Conservation (phyloP, 2,329 filamentous ascomycete species). For the Aureobasidium sp. region DNA sequence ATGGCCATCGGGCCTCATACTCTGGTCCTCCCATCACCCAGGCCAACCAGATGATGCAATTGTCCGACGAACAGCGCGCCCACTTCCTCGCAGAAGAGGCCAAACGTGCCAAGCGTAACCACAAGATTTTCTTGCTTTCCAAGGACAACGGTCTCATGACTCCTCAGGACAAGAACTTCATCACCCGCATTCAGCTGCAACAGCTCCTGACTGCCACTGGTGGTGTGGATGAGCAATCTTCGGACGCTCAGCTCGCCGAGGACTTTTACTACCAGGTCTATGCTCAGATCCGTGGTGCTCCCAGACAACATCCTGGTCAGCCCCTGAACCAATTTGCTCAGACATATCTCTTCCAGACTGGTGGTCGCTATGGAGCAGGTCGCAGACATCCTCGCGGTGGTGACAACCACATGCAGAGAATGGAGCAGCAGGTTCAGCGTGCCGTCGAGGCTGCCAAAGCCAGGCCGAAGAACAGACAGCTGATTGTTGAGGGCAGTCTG, state of each 20-base stretch:
- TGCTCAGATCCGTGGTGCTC: conserved; percentile 83
- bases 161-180: conserved; percentile 98
- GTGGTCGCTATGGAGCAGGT: conserved; percentile 63
- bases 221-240: conserved; percentile 69
- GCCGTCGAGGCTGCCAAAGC: conserved; percentile 96
- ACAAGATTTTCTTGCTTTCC: conserved; percentile 91
- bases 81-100: conserved; percentile 85
- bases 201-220: conserved; percentile 90
- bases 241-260: conserved; percentile 74
- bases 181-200: conserved; percentile 93
- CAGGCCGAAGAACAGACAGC: conserved; percentile 93
- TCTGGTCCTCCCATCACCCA: conserved; percentile 51
- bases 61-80: conserved; percentile 77
- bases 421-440: conserved; percentile 97
- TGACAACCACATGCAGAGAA: conserved; percentile 95
- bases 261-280: conserved; percentile 99
- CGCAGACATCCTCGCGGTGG: conserved; percentile 71
- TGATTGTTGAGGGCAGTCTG: conserved; percentile 90
- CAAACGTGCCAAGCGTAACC: conserved; percentile 90
- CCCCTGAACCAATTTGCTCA: conserved; percentile 94
- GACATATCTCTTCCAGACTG: conserved; percentile 94
- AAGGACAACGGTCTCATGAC: conserved; percentile 98
- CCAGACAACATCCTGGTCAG: conserved; percentile 84
- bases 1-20: conserved; percentile 42
- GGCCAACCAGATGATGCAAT: conserved; percentile 63